Evolutionary conservation across 164 flowering plant genomes (phyloP), one percentile per base, ranked within the genome.

Genomic region (Sedum album): DNA sequence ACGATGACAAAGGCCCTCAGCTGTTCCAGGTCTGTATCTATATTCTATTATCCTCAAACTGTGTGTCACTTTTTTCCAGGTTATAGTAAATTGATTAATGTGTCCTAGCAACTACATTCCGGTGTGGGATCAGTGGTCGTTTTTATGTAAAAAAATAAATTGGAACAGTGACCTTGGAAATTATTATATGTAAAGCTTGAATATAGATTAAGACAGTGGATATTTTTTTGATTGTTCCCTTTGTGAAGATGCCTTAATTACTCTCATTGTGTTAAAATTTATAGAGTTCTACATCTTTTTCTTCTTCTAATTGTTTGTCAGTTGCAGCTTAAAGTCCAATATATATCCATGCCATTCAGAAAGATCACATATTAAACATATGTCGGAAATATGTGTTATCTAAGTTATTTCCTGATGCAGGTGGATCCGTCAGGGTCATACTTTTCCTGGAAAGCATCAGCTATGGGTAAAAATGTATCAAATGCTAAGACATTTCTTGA

Each of bases 341-440:
- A n/a, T n/a, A n/a, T n/a, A n/a, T n/a, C n/a, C n/a, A n/a, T n/a
- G n/a, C n/a, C n/a, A n/a, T n/a, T n/a, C n/a, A n/a, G n/a, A n/a
- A n/a, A n/a, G n/a, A n/a, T n/a, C n/a, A n/a, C n/a, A n/a, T n/a
- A 17, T 15, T 46, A 17, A 0, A 46, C 1, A 15, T 4, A 17
- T 15, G 0, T 21, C 26, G 60, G 13, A 25, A 23, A 53, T 53
- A 21, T 21, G 60, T 53, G 8, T 53, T 53, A 23, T 7, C 60
- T 7, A 21, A 53, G 8, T 23, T 21, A 3, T 21, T 53, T 53
- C 28, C 15, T 9, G 60, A 64, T 77, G 4, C 69, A 95, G 97
- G 99, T 95, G 79, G 99, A 95, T 71, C 99, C 99, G 64, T 94
- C 99, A 65, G 99, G 99, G 69, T 91, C 99, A 66, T 94, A 94